Base-by-base conservation (phyloP, 2,329 filamentous ascomycete species). In the Aspergillus pseudoglaucus region DNA sequence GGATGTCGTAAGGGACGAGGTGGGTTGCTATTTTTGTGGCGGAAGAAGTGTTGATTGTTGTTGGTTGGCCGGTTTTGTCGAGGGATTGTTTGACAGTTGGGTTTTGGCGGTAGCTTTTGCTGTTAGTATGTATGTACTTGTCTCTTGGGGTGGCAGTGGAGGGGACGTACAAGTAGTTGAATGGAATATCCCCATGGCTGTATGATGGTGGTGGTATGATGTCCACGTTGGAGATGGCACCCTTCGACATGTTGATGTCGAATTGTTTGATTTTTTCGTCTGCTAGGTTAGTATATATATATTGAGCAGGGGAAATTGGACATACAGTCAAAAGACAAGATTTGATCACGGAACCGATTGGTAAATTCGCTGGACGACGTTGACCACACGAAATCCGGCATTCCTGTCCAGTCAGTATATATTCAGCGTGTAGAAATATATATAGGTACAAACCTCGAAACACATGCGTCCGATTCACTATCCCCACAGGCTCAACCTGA, bases 341-440 rank as follows among this genome's bases (percentile, higher is more conserved):
- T 75, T 47, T 85, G 80, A 2, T 90, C 77, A 45, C 81, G 78
- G 48, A 96, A 82, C 50, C 83, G 81, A 27, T 77, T 77, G 59
- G 90, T 82, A 64, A 94, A 88, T 0, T 79, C 72, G 41, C 84
- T 85, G 32, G 79, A 77, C 12, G 77, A 76, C 44, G 85, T 83
- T 18, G 87, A 82, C 68, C 85, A 91, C 60, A 94, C 88, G 61
- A 94, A 94, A 67, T 97, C 91, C 7, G 89, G 85, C 54, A 95
- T 76, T 27, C 79, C 81, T 81, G 48, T 52, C 17, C 51, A 33
- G 35, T 54, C 23, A 54, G 47, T 15, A 30, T 38, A 2, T 8
- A 40, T 6, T 10, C 8, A 17, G 10, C 17, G 17, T 15, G n/a
- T 10, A 37, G n/a, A 17, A 39, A 4, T 18, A 9, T 15, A 39